A percentile compares a stretch with the other conserved stretches of the same genome.
These are phyloP conservation scores for Neurospora discreta DNA, from an alignment of 495 filamentous ascomycete genomes.

Conservation along the genomic window DNA sequence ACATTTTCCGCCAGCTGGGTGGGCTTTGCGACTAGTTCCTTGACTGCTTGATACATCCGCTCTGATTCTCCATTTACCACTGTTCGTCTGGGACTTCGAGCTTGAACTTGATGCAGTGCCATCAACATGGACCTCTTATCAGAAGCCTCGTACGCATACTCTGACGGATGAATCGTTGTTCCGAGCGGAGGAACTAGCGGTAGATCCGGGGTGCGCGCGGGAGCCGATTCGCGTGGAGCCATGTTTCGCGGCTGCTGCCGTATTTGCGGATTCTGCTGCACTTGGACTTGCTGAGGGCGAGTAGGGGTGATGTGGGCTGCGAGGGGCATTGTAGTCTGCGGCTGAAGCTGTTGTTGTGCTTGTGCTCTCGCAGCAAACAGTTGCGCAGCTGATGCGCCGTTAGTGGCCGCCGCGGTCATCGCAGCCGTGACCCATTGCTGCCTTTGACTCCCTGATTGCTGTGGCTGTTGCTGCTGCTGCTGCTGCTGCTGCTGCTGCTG, in stretches of 20 bases:
- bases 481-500: not conserved
- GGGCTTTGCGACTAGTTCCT: constrained; percentile 32
- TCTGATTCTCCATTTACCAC: constrained; percentile 16
- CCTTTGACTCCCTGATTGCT: not conserved
- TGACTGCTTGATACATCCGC: constrained; percentile 38
- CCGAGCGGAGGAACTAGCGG: not conserved
- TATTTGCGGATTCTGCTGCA: not conserved
- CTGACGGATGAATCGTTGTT: constrained; percentile 9
- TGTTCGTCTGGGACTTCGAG: constrained; percentile 43
- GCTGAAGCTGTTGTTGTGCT: not conserved
- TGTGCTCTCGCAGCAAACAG: not conserved
- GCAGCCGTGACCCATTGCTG: not conserved
- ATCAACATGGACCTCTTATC: constrained; percentile 34
- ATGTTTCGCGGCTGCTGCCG: not conserved
- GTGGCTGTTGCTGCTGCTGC: not conserved
- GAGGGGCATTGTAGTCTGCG: not conserved
- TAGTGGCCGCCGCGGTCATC: not conserved
- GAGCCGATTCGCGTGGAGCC: not conserved
- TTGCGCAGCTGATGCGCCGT: not conserved
- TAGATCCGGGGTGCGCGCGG: not conserved
- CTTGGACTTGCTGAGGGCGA: not conserved
- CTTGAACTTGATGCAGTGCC: constrained; percentile 46
- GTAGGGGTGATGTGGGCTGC: not conserved
- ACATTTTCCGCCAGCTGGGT: constrained; percentile 18
- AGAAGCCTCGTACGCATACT: constrained; percentile 27